Conservation (phyloP, 192 early-diverging fungal genomes). For the Coemansia sp. region DNA sequence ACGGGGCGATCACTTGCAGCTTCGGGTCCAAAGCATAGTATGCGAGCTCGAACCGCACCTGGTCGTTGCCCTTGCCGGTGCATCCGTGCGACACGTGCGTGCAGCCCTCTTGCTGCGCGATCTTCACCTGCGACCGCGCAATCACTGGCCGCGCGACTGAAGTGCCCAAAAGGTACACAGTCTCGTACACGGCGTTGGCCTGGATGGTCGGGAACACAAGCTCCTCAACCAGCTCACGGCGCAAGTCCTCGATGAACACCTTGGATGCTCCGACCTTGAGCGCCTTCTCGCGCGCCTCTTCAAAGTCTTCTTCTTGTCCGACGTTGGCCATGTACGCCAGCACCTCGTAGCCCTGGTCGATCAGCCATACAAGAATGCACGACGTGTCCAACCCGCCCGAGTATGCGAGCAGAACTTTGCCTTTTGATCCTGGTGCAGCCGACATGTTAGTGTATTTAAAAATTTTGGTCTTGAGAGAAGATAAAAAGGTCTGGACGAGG, state of each 20-base stretch:
- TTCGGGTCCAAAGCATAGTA: conserved; percentile 94
- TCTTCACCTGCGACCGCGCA: conserved; percentile 84
- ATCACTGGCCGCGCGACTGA: conserved; percentile 97
- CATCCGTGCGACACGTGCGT: conserved; percentile 97
- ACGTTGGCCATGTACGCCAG: conserved; percentile 97
- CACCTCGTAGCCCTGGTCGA: conserved; percentile 97
- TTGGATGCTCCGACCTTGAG: conserved; percentile 88
- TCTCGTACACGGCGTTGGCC: conserved; percentile 94
- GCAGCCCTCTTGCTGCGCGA: conserved; percentile 91
- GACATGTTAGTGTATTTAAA: conserved; percentile 19
- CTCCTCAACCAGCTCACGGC: conserved; percentile 90
- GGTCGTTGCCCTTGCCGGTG: conserved; percentile 99
- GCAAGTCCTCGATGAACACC: conserved; percentile 96
- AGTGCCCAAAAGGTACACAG: conserved; percentile 95
- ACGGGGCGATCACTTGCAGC: conserved; percentile 97
- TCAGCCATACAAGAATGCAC: conserved; percentile 97
- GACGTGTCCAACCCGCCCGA: conserved; percentile 99
- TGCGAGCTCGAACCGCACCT: conserved; percentile 98
- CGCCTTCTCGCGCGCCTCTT: conserved; percentile 89
- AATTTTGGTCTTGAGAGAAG: background rate
- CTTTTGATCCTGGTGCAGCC: conserved; percentile 65
- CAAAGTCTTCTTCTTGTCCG: conserved; percentile 99
- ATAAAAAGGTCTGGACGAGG: background rate
- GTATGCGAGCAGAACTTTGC: conserved; percentile 91
- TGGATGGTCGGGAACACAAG: conserved; percentile 90